Percentiles rank a stretch among this genome's conserved stretches.
Conservation (phyloP, 2,329 filamentous ascomycete species). For the Curvularia lunata region DNA sequence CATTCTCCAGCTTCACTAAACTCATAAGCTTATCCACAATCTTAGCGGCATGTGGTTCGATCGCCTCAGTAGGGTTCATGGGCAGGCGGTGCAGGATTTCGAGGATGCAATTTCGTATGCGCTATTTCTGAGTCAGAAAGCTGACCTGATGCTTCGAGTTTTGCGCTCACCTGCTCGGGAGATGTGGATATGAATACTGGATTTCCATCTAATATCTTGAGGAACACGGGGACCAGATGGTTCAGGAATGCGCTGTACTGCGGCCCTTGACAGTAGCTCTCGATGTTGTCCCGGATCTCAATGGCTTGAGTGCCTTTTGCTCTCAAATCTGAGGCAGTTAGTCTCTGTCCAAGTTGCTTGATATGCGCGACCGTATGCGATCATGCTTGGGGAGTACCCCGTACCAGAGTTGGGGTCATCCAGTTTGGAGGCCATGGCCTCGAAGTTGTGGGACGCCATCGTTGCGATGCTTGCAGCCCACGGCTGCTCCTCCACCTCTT, state of each 20-base stretch:
- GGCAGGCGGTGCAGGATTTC: slow-evolving; percentile 92
- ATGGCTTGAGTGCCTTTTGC: slow-evolving; percentile 81
- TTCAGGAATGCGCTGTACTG: slow-evolving; percentile 83
- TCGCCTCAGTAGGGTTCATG: slow-evolving; percentile 74
- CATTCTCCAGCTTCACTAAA: slow-evolving; percentile 89
- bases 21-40: slow-evolving; percentile 90
- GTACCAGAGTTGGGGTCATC: slow-evolving; percentile 52
- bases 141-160: slow-evolving; percentile 3
- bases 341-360: slow-evolving; percentile 7
- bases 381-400: not conserved
- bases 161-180: slow-evolving; percentile 75
- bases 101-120: slow-evolving; percentile 86
- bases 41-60: slow-evolving; percentile 87
- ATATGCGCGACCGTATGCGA: slow-evolving; percentile 8
- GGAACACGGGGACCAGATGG: slow-evolving; percentile 87
- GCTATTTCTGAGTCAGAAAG: slow-evolving; percentile 60
- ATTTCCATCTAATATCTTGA: slow-evolving; percentile 80
- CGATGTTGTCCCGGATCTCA: slow-evolving; percentile 88
- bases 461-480: slow-evolving; percentile 31
- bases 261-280: slow-evolving; percentile 79
- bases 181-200: slow-evolving; percentile 92
- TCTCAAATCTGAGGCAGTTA: slow-evolving; percentile 70
- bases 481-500: slow-evolving; percentile 29
- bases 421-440: slow-evolving; percentile 56
- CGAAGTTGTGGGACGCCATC: slow-evolving; percentile 53